Percentiles rank a stretch among this genome's conserved stretches.
phyloP scores from a whole-genome alignment of 164 flowering plant species.

The Platanus orientalis region DNA sequence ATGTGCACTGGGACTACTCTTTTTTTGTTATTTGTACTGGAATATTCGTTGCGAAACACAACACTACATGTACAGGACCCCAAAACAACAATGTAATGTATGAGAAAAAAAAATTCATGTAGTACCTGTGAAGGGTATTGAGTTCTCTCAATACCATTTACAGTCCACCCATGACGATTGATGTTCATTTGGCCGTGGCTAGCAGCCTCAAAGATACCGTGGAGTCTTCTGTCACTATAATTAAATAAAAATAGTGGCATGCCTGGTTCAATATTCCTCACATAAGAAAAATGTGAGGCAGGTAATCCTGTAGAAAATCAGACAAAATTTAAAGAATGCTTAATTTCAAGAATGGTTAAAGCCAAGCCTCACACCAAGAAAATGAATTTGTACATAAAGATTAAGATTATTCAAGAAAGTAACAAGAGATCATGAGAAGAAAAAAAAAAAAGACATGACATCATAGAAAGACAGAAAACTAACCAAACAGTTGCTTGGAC shows the following conservation, averaged over 20 bases:
- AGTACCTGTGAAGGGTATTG: constrained; percentile 67
- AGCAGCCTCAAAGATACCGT: constrained; percentile 85
- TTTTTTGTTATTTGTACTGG: too few relatives aligned
- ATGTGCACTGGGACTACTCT: too few relatives aligned
- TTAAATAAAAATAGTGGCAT: constrained; percentile 82
- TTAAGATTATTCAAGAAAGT: background rate
- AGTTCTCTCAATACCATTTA: constrained; percentile 52
- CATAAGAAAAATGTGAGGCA: constrained; percentile 50
- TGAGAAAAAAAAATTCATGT: background rate
- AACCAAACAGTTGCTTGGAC: constrained; percentile 12
- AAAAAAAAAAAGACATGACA: too few relatives aligned
- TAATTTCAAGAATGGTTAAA: too few relatives aligned
- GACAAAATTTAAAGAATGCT: too few relatives aligned
- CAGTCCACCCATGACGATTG: constrained; percentile 73
- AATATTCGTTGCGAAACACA: too few relatives aligned
- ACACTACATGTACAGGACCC: too few relatives aligned
- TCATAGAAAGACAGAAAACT: too few relatives aligned
- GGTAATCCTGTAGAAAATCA: constrained; percentile 53
- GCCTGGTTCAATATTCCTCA: constrained; percentile 67
- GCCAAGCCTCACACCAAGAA: background rate
- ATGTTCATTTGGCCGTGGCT: constrained; percentile 61
- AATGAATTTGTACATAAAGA: too few relatives aligned
- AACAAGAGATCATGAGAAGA: background rate
- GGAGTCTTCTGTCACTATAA: constrained; percentile 63
- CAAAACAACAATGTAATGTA: background rate